Base-by-base conservation (phyloP, 805 yeast species). In the Pichia gijzeniarum region DNA sequence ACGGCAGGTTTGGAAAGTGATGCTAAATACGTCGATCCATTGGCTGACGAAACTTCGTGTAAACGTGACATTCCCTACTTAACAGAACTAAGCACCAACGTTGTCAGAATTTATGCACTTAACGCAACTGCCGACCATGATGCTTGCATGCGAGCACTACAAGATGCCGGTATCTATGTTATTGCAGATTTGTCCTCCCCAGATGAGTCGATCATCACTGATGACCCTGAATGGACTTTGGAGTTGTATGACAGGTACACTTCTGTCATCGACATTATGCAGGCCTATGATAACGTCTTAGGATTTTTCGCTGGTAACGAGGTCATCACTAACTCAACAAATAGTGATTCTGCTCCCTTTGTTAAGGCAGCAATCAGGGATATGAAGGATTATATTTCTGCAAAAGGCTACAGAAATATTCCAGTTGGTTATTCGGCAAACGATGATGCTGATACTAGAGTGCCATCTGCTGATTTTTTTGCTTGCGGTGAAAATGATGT, bases 251-350 rank as follows among this genome's bases (percentile, higher is more conserved):
- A 78, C 48, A 77, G 97, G 63, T 91, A 91, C 71, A 80, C 84
- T 40, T 67, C 73, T 22, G 96, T 91, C 31, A 79, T 93, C 47
- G 97, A 93, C 65, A 69, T 75, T 54, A 77, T 93, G 70, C 77
- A 80, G 48, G 71, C 76, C 56, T 91, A 90, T 68, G 67, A 82
- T 40, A 91, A 91, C 67, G 77, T 87, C 17, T 72, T 91, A 52
- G 99, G 98, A 2, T 90, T 87, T 75, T 90, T 91, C 67, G 98
- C 98, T 25, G 99, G 98, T 50, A 93, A 93, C 67, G 99, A 91
- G 74, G 98, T 93, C 44, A 79, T 91, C 49, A 91, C 90, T 66
- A 88, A 86, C 60, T 68, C 67, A 37, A 69, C 88, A 40, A 90
- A 87, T 66, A 85, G 97, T 13, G 82, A 80, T 55, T 86, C 97